Base-by-base conservation (phyloP, 495 filamentous ascomycete species). In the Extremus antarcticus region DNA sequence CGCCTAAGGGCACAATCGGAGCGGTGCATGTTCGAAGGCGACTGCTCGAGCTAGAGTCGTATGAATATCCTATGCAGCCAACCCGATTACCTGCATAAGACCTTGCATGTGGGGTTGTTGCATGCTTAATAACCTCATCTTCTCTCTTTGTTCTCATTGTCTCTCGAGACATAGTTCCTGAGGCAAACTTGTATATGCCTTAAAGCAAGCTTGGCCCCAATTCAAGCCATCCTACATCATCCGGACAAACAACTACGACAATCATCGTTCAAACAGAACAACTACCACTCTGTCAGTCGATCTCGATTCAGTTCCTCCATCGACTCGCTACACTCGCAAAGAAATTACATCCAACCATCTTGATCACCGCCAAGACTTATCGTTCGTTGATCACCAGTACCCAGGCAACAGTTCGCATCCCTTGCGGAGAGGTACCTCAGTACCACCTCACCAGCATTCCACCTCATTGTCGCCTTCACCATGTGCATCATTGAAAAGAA, bases 401-500 rank as follows among this genome's bases (percentile, higher is more conserved):
- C 19, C 21, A 41, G 50, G n/a, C 19, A 52, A 40, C 19, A 22
- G 25, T 41, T 17, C 50, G 19, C 19, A 40, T 10, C 20, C 25
- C 24, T 20, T 51, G 19, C 48, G 48, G 17, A 22, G 48, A 15
- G 20, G 9, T 7, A 11, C 19, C 29, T 23, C 38, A 50, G 25
- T 45, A 45, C 43, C 23, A 47, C 13, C 47, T 56, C 17, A 15
- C 19, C 35, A n/a, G 35, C 24, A 13, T 22, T 38, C 32, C 47
- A 20, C 13, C 19, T 22, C 3, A 21, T 29, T 2, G 43, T 3
- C 3, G 41, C 41, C 41, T 45, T 17, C 45, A 54, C 25, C 8
- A 53, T 58, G 56, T 58, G 56, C 23, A 25, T 58, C 17, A 45
- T 58, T 21, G 56, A 58, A 51, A 53, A 21, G 22, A 45, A 38